Conservation (phyloP, 345 rosid species). For the Anacardium occidentale region DNA sequence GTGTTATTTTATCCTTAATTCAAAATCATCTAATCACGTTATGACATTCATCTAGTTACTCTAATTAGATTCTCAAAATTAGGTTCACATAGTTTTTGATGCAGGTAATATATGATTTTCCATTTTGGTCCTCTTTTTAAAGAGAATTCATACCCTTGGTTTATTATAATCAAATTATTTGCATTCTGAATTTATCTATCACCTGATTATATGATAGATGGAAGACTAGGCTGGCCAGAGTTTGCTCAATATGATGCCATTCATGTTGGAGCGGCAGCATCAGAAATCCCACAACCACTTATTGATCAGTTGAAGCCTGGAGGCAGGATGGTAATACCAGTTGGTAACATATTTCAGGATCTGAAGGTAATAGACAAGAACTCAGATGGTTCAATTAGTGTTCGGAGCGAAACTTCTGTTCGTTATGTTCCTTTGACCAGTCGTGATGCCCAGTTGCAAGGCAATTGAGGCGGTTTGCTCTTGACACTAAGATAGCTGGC, state of each 20-base stretch:
- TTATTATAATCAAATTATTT: background rate
- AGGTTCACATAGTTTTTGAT: too few relatives aligned
- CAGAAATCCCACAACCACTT: constrained; percentile 81
- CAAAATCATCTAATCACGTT: too few relatives aligned
- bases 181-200: too few relatives aligned
- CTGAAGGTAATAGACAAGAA: constrained; percentile 72
- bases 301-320: constrained; percentile 93
- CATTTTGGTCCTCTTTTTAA: background rate
- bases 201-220: constrained; percentile 48
- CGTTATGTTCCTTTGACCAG: constrained; percentile 96
- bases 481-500: background rate
- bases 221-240: constrained; percentile 87
- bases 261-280: constrained; percentile 97
- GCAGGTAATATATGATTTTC: background rate
- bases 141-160: background rate
- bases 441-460: constrained; percentile 67
- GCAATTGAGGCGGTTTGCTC: constrained; percentile 18
- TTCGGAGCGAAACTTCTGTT: constrained; percentile 64
- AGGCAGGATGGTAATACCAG: constrained; percentile 96
- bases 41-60: too few relatives aligned
- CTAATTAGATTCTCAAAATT: too few relatives aligned
- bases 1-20: too few relatives aligned
- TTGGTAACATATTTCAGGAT: constrained; percentile 79
- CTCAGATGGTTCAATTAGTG: constrained; percentile 71
- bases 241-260: constrained; percentile 89